phyloP scores from a whole-genome alignment of 1,284 basidiomycete genomes.

The Apiotrichum gracile region DNA sequence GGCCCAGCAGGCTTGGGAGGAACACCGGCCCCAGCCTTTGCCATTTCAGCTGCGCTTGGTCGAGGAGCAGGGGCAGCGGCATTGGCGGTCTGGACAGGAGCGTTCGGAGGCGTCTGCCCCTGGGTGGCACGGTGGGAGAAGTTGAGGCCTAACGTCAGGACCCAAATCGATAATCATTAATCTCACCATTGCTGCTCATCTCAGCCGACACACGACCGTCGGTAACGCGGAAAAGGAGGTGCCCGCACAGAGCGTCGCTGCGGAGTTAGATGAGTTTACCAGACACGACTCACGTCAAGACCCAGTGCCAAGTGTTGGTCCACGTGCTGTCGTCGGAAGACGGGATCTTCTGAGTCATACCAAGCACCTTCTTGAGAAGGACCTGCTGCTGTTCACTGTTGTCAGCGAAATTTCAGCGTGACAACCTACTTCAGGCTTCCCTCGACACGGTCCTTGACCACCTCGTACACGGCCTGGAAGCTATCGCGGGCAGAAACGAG shows the following conservation, averaged over 20 bases:
- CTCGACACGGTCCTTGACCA: constrained; percentile 86
- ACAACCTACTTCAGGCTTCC: constrained; percentile 67
- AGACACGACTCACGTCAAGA: constrained; percentile 52
- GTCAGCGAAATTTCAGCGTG: not conserved
- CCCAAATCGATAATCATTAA: too few species aligned
- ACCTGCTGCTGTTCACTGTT: constrained; percentile 71
- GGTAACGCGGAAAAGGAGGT: constrained; percentile 77
- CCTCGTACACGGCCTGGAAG: constrained; percentile 90
- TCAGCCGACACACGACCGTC: constrained; percentile 89
- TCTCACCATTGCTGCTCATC: constrained; percentile 78
- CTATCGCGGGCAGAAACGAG: constrained; percentile 68
- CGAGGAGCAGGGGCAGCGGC: constrained; percentile 44
- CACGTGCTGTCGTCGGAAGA: constrained; percentile 61
- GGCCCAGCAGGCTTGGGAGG: constrained; percentile 40
- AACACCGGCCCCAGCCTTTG: constrained; percentile 35
- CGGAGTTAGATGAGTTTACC: constrained; percentile 32
- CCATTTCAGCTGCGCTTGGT: constrained; percentile 8
- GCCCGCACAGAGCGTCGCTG: constrained; percentile 89
- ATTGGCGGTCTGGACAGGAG: constrained; percentile 32
- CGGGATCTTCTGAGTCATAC: constrained; percentile 58
- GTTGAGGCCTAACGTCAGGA: constrained; percentile 74
- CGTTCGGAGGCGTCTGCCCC: constrained; percentile 39
- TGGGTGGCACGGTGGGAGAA: constrained; percentile 57
- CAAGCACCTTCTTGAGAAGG: constrained; percentile 81
- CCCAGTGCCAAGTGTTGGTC: constrained; percentile 99